Conservation (phyloP, 2,329 filamentous ascomycete species). For the Colletotrichum euphorbiae region DNA sequence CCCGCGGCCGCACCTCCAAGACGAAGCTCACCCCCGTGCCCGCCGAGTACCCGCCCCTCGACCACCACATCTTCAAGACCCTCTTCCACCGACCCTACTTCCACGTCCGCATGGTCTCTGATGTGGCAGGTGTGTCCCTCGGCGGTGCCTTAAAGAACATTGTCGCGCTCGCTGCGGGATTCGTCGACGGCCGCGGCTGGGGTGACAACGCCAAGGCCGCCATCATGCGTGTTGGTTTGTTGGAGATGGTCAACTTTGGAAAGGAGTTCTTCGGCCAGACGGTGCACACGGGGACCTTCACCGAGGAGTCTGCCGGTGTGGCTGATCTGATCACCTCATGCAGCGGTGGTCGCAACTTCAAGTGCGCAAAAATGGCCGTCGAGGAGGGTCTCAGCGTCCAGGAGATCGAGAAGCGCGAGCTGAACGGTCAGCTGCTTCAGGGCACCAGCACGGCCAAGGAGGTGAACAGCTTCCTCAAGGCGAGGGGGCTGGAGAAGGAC, state of each 20-base stretch:
- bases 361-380: slow-evolving; percentile 89
- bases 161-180: slow-evolving; percentile 92
- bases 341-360: slow-evolving; percentile 91
- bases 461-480: slow-evolving; percentile 89
- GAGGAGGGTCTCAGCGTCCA: slow-evolving; percentile 82
- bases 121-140: slow-evolving; percentile 97
- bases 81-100: slow-evolving; percentile 98
- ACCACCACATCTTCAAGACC: slow-evolving; percentile 83
- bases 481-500: slow-evolving; percentile 79
- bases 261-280: slow-evolving; percentile 91
- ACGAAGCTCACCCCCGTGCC: slow-evolving; percentile 81
- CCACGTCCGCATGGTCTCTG: slow-evolving; percentile 91
- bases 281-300: slow-evolving; percentile 86
- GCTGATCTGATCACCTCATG: slow-evolving; percentile 96
- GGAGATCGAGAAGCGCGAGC: slow-evolving; percentile 87
- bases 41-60: slow-evolving; percentile 84
- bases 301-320: slow-evolving; percentile 95
- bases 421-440: slow-evolving; percentile 97
- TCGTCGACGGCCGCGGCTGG: slow-evolving; percentile 95
- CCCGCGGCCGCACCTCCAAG: slow-evolving; percentile 73
- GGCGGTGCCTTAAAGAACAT: slow-evolving; percentile 97
- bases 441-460: slow-evolving; percentile 92
- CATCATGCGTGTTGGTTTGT: slow-evolving; percentile 93
- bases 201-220: slow-evolving; percentile 99
- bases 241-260: slow-evolving; percentile 97